A percentile compares a stretch with the other conserved stretches of the same genome.
Evolutionary conservation across 2,329 filamentous ascomycete genomes (phyloP).

Genomic region (Aspergillus melleus): DNA sequence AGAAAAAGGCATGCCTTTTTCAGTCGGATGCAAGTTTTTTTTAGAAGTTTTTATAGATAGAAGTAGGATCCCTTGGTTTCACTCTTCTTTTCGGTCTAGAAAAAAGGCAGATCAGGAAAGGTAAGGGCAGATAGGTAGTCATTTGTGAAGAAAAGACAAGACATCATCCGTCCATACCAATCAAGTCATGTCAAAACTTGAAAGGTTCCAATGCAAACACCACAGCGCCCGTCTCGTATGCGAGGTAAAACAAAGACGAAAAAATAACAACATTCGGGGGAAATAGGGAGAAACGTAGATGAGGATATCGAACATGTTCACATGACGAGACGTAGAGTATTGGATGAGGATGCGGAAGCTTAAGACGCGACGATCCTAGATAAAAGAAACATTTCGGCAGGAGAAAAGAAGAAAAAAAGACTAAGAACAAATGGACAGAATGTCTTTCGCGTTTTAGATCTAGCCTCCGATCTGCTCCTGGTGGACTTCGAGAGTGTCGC

Average conservation of each 20-base stretch:
- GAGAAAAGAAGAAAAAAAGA: background rate
- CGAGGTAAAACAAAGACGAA: background rate
- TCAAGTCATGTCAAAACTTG: background rate
- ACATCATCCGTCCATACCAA: background rate
- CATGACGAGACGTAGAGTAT: background rate
- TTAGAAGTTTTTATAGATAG: background rate
- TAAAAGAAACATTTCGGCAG: background rate
- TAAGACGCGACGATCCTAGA: background rate
- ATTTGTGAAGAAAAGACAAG: background rate
- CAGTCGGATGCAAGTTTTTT: background rate
- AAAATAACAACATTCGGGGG: background rate
- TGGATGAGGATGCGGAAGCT: background rate
- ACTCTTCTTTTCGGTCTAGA: background rate
- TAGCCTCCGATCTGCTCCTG: constrained; percentile 92
- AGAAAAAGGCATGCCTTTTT: background rate
- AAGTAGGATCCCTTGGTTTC: background rate
- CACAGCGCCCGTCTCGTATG: constrained; percentile 13
- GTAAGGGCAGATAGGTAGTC: background rate
- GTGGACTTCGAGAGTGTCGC: constrained; percentile 94
- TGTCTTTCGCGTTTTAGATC: background rate
- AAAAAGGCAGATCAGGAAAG: background rate
- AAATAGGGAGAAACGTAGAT: background rate
- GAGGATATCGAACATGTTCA: background rate
- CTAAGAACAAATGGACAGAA: background rate
- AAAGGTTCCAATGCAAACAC: constrained; percentile 10